Percentiles rank a stretch among this genome's conserved stretches.
Evolutionary conservation across 2,329 filamentous ascomycete genomes (phyloP).

Genomic region (Rutstroemia sp.): DNA sequence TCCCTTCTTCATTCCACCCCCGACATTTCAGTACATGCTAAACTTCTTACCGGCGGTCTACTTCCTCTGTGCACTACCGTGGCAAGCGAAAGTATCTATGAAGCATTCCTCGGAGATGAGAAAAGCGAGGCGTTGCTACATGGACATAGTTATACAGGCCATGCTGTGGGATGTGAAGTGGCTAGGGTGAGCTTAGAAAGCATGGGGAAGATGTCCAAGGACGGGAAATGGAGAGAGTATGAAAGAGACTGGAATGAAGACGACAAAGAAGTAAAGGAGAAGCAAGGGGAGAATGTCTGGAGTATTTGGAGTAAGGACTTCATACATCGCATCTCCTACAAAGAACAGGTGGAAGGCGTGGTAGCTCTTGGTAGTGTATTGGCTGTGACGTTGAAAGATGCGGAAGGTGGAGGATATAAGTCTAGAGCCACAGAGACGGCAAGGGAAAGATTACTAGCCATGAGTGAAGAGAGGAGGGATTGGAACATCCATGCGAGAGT

Average conservation of each 20-base stretch:
- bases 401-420: constrained; percentile 30
- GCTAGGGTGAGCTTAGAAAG: constrained; percentile 58
- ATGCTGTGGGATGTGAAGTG: constrained; percentile 73
- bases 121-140: constrained; percentile 77
- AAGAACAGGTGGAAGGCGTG: constrained; percentile 50
- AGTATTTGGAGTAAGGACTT: constrained; percentile 63
- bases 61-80: constrained; percentile 71
- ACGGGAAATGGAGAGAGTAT: constrained; percentile 27
- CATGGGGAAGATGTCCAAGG: constrained; percentile 50
- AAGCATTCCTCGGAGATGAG: constrained; percentile 60
- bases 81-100: constrained; percentile 66
- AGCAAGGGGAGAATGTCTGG: constrained; percentile 39
- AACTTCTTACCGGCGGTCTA: constrained; percentile 74
- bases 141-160: constrained; percentile 81
- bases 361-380: constrained; percentile 72
- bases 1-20: constrained; percentile 61
- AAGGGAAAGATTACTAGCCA: constrained; percentile 26
- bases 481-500: constrained; percentile 45
- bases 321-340: constrained; percentile 50
- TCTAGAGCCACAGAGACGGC: constrained; percentile 36
- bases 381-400: constrained; percentile 48
- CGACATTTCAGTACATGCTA: constrained; percentile 76
- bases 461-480: background rate
- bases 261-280: background rate
- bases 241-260: background rate